phyloP scores from a whole-genome alignment of 805 yeast species.

The Kuraishia hungarica region DNA sequence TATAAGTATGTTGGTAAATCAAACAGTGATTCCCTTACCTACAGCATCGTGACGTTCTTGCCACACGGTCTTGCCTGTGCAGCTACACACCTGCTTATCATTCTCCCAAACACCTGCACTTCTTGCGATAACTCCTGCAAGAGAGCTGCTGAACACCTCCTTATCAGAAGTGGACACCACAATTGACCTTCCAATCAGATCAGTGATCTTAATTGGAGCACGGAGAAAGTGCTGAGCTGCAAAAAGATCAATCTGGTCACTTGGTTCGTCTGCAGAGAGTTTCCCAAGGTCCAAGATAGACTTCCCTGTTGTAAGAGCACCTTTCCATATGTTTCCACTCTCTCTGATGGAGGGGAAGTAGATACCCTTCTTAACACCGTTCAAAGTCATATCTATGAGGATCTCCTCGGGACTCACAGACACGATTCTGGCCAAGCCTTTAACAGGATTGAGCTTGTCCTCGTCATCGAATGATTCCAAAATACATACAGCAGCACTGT shows the following conservation, averaged over 20 bases:
- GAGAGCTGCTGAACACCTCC: conserved; percentile 31
- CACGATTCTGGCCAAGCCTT: conserved; percentile 83
- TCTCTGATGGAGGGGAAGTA: conserved; percentile 64
- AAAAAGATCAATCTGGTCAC: conserved; percentile 19
- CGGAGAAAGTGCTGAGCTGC: conserved; percentile 39
- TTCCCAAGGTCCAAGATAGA: conserved; percentile 36
- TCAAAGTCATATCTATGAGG: conserved; percentile 70
- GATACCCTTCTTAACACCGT: conserved; percentile 55
- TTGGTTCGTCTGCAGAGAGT: conserved; percentile 24
- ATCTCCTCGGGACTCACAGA: conserved; percentile 43
- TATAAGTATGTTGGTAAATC: background rate
- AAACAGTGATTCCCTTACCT: conserved; percentile 38
- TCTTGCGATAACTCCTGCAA: conserved; percentile 88
- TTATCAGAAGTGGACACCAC: conserved; percentile 34
- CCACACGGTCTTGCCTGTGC: conserved; percentile 95
- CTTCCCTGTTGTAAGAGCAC: conserved; percentile 60
- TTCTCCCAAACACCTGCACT: conserved; percentile 98
- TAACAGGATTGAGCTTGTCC: conserved; percentile 49
- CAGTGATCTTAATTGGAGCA: conserved; percentile 39
- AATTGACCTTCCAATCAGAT: conserved; percentile 65
- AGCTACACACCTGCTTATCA: conserved; percentile 85
- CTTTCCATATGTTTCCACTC: conserved; percentile 70
- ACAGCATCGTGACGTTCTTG: conserved; percentile 81
- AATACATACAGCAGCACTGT: conserved; percentile 87
- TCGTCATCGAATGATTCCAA: conserved; percentile 59